Base-by-base conservation (phyloP, 73 alveolate genomes). In the Vitrella brassicaformis region DNA sequence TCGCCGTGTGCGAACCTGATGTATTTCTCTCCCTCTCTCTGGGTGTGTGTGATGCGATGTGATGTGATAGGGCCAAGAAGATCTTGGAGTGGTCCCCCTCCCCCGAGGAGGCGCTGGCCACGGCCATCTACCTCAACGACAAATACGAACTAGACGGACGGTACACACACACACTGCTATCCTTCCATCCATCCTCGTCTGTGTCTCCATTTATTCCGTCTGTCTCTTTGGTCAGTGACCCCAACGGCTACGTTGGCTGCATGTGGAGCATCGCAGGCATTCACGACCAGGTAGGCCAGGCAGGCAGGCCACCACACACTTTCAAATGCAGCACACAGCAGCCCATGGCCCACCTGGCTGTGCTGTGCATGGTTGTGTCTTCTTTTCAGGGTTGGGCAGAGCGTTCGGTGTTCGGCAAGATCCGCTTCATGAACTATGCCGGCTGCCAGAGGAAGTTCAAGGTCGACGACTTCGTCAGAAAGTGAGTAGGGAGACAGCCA, bases 181-280 rank as follows among this genome's bases (percentile, higher is more conserved):
- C 31, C 7, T n/a, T 25, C 19, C 9, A 31, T 18, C 0, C 19
- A 68, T 18, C 25, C 64, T 9, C 28, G 74, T 19, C 10, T 67
- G 0, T 67, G 70, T 22, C 31, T 30, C 27, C 28, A 26, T 0
- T 26, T 65, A 1, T 1, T 0, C 19, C 70, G 0, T 7, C 28
- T 68, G 28, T 28, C 27, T 0, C 0, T 28, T 0, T 1, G 10
- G 8, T 28, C 22, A 28, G 83, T 0, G 83, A 76, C 46, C 83
- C 83, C 10, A 76, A 76, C 25, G 83, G 83, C 0, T 76, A 76
- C 29, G 83, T 76, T 30, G 83, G 83, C 75, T 68, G 75, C 77
- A 76, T 76, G 83, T 76, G 83, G 83, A 76, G 83, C 66, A 29
- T 76, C 4, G 69, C 72, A 14, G 83, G 83, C 22, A 72, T 65